Conservation (phyloP, 1,284 basidiomycete genomes). For the Malassezia caprae region DNA sequence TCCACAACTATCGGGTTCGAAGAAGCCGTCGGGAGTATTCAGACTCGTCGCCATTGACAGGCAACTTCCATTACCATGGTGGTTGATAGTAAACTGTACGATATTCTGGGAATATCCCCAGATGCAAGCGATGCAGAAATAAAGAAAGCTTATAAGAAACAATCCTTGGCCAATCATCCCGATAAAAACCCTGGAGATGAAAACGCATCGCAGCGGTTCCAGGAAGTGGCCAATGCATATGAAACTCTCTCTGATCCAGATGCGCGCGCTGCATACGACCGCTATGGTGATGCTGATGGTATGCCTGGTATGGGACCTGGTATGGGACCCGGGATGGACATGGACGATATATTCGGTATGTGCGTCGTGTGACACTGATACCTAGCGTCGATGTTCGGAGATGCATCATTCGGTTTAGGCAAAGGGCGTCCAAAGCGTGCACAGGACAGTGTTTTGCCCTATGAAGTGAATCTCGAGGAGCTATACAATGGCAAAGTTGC, state of each 20-base stretch:
- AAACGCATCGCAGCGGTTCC: slow-evolving; percentile 36
- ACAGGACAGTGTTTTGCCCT: slow-evolving; percentile 55
- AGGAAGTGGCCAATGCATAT: slow-evolving; percentile 41
- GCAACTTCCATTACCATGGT: slow-evolving; percentile 5
- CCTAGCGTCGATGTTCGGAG: slow-evolving; percentile 21
- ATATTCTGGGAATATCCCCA: slow-evolving; percentile 57
- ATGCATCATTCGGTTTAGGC: slow-evolving; percentile 6
- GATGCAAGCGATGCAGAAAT: slow-evolving; percentile 73
- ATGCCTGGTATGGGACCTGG: not conserved
- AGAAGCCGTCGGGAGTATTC: not conserved
- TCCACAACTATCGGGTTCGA: slow-evolving; percentile 12
- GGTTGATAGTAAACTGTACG: slow-evolving; percentile 31
- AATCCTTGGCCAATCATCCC: slow-evolving; percentile 39
- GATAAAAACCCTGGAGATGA: slow-evolving; percentile 44
- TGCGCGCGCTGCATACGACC: slow-evolving; percentile 35
- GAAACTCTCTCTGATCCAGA: slow-evolving; percentile 40
- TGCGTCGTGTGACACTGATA: slow-evolving; percentile 24
- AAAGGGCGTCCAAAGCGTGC: slow-evolving; percentile 48
- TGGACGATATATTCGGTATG: slow-evolving; percentile 40
- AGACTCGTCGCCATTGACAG: not conserved
- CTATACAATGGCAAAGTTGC: slow-evolving; percentile 82
- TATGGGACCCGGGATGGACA: slow-evolving; percentile 10
- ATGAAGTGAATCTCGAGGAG: slow-evolving; percentile 81
- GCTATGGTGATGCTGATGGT: slow-evolving; percentile 31
- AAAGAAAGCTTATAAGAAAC: slow-evolving; percentile 58